A percentile compares a stretch with the other conserved stretches of the same genome.
These are phyloP conservation scores for Globisporangium canariense DNA, from an alignment of 352 stramenopile genomes.

Conservation along the genomic window DNA sequence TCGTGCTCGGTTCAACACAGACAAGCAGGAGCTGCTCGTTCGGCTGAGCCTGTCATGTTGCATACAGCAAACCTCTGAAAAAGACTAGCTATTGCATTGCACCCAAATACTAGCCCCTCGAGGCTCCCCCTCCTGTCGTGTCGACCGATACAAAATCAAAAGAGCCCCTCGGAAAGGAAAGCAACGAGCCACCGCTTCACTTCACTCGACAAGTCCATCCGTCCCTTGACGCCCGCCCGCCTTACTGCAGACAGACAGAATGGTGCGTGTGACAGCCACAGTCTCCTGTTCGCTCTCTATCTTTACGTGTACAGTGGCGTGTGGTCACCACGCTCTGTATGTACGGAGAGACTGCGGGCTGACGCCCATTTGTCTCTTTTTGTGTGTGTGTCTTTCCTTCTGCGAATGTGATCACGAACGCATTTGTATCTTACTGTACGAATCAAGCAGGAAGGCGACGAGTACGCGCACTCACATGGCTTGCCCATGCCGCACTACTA, in stretches of 20 bases:
- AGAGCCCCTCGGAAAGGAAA: neutral
- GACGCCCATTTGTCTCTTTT: neutral
- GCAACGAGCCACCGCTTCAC: neutral
- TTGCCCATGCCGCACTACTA: slow-evolving; percentile 28
- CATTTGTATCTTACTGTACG: neutral
- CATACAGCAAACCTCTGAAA: neutral
- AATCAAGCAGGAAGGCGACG: slow-evolving; percentile 8
- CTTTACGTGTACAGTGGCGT: neutral
- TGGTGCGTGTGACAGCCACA: neutral
- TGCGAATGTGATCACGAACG: neutral
- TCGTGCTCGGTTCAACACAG: neutral
- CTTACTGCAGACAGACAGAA: neutral
- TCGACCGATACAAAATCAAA: neutral
- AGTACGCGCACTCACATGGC: slow-evolving; percentile 14
- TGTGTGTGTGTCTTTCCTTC: neutral
- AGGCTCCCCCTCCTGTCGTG: neutral
- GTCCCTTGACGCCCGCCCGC: neutral
- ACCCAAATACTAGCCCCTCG: neutral
- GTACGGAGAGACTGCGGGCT: neutral
- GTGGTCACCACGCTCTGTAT: neutral
- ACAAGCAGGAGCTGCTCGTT: neutral
- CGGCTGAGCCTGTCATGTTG: neutral
- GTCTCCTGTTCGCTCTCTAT: neutral
- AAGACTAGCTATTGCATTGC: neutral
- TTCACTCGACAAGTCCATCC: neutral